These are phyloP conservation scores for Dictyostelium intermedium DNA, from an alignment of 78 protist species.

Conservation along the genomic window DNA sequence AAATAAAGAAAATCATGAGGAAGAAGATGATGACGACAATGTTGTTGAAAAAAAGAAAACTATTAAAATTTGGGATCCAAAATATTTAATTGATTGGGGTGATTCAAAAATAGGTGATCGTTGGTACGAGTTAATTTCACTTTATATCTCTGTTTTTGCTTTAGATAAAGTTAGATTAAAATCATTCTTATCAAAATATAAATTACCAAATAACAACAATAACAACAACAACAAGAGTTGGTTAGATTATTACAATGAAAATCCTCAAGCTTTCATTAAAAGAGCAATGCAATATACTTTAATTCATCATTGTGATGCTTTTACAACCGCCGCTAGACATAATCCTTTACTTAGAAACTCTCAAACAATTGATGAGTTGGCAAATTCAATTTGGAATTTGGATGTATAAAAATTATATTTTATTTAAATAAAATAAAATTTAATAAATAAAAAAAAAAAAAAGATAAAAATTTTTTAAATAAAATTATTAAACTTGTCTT, in stretches of 20 bases:
- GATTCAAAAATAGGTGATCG: conserved; percentile 62
- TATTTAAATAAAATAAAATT: not conserved
- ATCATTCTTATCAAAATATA: conserved; percentile 14
- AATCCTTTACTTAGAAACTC: not conserved
- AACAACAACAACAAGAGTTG: not conserved
- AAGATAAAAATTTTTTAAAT: not conserved
- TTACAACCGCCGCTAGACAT: conserved; percentile 52
- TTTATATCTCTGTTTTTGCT: conserved; percentile 68
- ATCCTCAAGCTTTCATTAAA: conserved; percentile 23
- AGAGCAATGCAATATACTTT: conserved; percentile 63
- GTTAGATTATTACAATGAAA: conserved; percentile 9
- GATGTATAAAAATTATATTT: not conserved
- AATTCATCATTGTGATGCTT: conserved; percentile 75
- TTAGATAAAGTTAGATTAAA: conserved; percentile 32
- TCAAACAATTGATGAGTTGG: not conserved
- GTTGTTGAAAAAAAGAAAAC: not conserved
- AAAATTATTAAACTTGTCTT: too few relatives aligned
- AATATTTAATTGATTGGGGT: conserved; percentile 60
- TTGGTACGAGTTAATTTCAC: conserved; percentile 69
- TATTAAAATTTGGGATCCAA: conserved; percentile 39
- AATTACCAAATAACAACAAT: not conserved
- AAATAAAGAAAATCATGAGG: not conserved
- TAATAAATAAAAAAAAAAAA: not conserved
- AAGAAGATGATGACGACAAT: not conserved
- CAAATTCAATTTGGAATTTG: conserved; percentile 31